phyloP scores from a whole-genome alignment of 1,284 basidiomycete genomes.

The Schizophyllum commune region DNA sequence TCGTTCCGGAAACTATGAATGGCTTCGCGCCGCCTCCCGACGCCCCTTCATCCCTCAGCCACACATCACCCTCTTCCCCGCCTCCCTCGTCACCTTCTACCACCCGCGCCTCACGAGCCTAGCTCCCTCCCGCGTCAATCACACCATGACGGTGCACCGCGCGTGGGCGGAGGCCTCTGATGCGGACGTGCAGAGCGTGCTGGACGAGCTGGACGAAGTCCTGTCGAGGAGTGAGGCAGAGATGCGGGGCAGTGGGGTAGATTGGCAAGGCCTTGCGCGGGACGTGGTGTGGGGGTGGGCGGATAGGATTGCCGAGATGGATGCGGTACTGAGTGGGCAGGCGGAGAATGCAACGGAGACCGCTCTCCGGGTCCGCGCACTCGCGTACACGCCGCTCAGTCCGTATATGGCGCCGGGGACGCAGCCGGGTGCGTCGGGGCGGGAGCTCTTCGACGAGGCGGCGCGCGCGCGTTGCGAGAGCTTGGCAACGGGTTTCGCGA shows the following conservation, averaged over 20 bases:
- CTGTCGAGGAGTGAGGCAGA: constrained; percentile 4
- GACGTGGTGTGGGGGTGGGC: constrained; percentile 14
- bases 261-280: constrained; percentile 11
- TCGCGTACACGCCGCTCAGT: constrained; percentile 13
- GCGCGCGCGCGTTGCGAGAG: constrained; percentile 13
- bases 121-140: constrained; percentile 7
- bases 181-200: constrained; percentile 11
- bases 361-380: constrained; percentile 7
- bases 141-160: constrained; percentile 11
- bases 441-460: constrained; percentile 13
- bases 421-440: constrained; percentile 12
- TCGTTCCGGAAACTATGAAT: constrained; percentile 11
- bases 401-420: constrained; percentile 14
- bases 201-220: constrained; percentile 12
- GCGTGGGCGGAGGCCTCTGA: constrained; percentile 11
- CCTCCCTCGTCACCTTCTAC: constrained; percentile 14
- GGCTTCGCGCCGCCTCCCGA: constrained; percentile 15
- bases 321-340: constrained; percentile 10
- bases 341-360: constrained; percentile 8
- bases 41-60: constrained; percentile 12
- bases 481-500: constrained; percentile 12
- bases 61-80: constrained; percentile 11
- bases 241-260: constrained; percentile 7
- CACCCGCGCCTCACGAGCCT: constrained; percentile 15
- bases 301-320: constrained; percentile 13